phyloP scores from a whole-genome alignment of 1,284 basidiomycete species.

The Melampsora occidentalis region DNA sequence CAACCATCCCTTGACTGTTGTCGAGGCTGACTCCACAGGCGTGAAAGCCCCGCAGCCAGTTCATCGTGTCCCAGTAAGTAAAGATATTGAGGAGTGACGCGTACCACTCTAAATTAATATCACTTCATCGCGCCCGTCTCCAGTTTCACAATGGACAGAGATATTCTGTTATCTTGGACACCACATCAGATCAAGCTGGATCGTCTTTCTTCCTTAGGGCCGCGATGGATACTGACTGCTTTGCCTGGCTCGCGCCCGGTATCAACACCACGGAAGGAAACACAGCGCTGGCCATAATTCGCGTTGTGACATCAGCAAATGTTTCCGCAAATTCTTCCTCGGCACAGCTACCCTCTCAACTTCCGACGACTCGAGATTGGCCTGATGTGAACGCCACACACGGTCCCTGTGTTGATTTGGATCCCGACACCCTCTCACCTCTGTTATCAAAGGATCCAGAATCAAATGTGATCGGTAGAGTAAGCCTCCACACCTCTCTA shows the following conservation, averaged over 20 bases:
- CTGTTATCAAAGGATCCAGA: neutral
- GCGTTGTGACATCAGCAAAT: neutral
- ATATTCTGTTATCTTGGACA: conserved; percentile 47
- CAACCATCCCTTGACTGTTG: conserved; percentile 46
- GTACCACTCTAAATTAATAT: too few species aligned
- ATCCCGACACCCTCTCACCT: conserved; percentile 6
- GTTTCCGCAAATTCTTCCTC: neutral
- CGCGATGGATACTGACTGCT: conserved; percentile 11
- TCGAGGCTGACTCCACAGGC: conserved; percentile 28
- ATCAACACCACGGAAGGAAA: conserved; percentile 29
- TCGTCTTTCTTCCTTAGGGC: conserved; percentile 18
- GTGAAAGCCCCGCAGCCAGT: conserved; percentile 33
- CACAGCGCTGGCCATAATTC: conserved; percentile 28
- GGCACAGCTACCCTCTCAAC: neutral
- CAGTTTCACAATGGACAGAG: conserved; percentile 48
- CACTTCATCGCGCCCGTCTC: neutral
- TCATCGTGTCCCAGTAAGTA: conserved; percentile 46
- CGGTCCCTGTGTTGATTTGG: conserved; percentile 37
- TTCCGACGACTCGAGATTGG: conserved; percentile 19
- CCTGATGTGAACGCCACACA: neutral
- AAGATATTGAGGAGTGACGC: neutral
- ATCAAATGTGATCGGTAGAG: conserved; percentile 17
- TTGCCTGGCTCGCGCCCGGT: conserved; percentile 21
- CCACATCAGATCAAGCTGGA: conserved; percentile 35
- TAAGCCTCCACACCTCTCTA: neutral